Conservation (phyloP, 257 asterid genomes). For the Catharanthus roseus region DNA sequence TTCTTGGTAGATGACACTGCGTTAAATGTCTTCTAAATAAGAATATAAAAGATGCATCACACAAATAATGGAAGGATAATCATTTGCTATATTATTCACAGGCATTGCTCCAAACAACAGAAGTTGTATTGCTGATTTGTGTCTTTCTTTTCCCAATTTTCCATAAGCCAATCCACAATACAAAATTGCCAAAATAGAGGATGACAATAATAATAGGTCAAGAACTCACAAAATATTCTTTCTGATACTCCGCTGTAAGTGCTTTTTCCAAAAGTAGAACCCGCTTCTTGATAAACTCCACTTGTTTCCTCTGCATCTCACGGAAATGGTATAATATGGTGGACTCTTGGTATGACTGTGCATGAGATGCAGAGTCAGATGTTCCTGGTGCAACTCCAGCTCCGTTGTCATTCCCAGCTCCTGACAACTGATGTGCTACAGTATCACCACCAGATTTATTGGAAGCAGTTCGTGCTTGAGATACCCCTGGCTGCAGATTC, state of each 20-base stretch:
- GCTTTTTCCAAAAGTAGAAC: constrained; percentile 88
- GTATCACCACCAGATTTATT: constrained; percentile 38
- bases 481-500: constrained; percentile 31
- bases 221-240: constrained; percentile 57
- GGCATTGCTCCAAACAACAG: not conserved
- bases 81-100: not conserved
- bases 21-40: not conserved
- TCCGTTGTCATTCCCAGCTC: constrained; percentile 37
- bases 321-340: constrained; percentile 51
- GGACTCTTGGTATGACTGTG: constrained; percentile 64
- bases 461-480: constrained; percentile 40
- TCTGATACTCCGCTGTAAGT: constrained; percentile 65
- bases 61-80: not conserved
- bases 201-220: constrained; percentile 5
- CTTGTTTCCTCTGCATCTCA: constrained; percentile 93
- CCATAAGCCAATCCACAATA: not conserved
- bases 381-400: constrained; percentile 50
- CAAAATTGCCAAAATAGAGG: not conserved
- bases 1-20: not conserved
- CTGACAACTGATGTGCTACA: constrained; percentile 43
- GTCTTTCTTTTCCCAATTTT: not conserved
- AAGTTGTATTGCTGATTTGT: not conserved
- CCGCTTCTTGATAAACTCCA: constrained; percentile 87
- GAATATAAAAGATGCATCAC: not conserved
- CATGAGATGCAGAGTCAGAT: constrained; percentile 44